phyloP scores from a whole-genome alignment of 805 yeast species.

The Hanseniaspora nectarophila region DNA sequence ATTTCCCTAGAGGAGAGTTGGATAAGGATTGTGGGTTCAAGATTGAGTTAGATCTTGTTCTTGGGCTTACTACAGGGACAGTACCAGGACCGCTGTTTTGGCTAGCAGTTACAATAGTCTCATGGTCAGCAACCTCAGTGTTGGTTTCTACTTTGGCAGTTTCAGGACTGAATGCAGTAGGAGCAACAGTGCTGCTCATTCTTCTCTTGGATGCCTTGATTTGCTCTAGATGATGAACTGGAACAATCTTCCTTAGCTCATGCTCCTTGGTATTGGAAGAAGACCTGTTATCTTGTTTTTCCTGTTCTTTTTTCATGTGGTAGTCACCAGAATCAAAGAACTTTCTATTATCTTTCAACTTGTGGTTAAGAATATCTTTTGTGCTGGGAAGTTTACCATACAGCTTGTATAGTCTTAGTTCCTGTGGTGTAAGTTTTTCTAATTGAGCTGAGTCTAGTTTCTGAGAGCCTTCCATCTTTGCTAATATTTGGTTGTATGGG shows the following conservation, averaged over 20 bases:
- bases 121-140: slow-evolving; percentile 16
- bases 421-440: slow-evolving; percentile 56
- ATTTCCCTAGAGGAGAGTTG: not conserved
- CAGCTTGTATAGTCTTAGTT: slow-evolving; percentile 59
- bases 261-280: slow-evolving; percentile 20
- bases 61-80: not conserved
- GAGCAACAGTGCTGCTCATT: slow-evolving; percentile 19
- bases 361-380: slow-evolving; percentile 61
- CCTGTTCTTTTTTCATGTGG: slow-evolving; percentile 57
- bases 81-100: not conserved
- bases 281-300: slow-evolving; percentile 28
- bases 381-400: slow-evolving; percentile 80
- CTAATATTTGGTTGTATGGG: not conserved
- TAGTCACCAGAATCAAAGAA: slow-evolving; percentile 92
- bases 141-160: not conserved
- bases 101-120: not conserved
- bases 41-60: slow-evolving; percentile 12
- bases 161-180: slow-evolving; percentile 10
- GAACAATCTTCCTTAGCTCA: slow-evolving; percentile 28
- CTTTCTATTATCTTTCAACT: slow-evolving; percentile 66
- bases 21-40: not conserved
- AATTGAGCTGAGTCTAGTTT: slow-evolving; percentile 10
- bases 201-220: slow-evolving; percentile 28
- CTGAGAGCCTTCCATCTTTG: slow-evolving; percentile 2
- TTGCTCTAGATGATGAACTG: slow-evolving; percentile 19